Conservation (phyloP, 495 filamentous ascomycete genomes). For the Melanomma pulvis-pyrius region DNA sequence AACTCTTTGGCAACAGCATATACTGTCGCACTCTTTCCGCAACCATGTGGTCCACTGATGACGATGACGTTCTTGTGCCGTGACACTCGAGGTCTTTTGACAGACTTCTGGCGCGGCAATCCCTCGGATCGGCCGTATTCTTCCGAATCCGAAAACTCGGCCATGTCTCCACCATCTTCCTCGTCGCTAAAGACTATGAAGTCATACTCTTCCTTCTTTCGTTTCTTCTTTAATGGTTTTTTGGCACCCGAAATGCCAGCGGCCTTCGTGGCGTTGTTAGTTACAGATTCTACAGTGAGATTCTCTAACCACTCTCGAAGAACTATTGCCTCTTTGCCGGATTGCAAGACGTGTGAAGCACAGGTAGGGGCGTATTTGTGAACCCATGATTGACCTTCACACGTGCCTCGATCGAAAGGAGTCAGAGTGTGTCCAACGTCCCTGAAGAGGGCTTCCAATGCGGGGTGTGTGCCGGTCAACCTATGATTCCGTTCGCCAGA, state of each 20-base stretch:
- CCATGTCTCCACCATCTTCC: conserved; percentile 76
- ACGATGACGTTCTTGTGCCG: conserved; percentile 64
- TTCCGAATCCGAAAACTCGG: conserved; percentile 69
- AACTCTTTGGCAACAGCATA: conserved; percentile 96
- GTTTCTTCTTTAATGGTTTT: conserved; percentile 56
- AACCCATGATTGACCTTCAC: conserved; percentile 73
- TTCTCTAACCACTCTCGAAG: conserved; percentile 83
- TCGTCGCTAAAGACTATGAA: conserved; percentile 88
- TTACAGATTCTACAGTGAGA: conserved; percentile 72
- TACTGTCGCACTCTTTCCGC: conserved; percentile 89
- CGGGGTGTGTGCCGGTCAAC: conserved; percentile 51
- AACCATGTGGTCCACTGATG: conserved; percentile 86
- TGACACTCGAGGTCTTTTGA: conserved; percentile 36
- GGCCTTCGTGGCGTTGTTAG: conserved; percentile 50
- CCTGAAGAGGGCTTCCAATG: conserved; percentile 62
- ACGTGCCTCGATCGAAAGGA: conserved; percentile 78
- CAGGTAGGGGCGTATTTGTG: conserved; percentile 82
- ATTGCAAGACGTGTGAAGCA: conserved; percentile 75
- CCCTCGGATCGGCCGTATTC: conserved; percentile 52
- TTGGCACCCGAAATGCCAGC: conserved; percentile 11
- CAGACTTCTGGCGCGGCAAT: conserved; percentile 39
- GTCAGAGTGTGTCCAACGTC: conserved; percentile 64
- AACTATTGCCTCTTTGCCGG: conserved; percentile 67
- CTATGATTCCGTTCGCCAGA: conserved; percentile 8
- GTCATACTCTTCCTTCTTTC: conserved; percentile 69